Conservation (phyloP, 495 filamentous ascomycete genomes). For the Tuber magnatum region DNA sequence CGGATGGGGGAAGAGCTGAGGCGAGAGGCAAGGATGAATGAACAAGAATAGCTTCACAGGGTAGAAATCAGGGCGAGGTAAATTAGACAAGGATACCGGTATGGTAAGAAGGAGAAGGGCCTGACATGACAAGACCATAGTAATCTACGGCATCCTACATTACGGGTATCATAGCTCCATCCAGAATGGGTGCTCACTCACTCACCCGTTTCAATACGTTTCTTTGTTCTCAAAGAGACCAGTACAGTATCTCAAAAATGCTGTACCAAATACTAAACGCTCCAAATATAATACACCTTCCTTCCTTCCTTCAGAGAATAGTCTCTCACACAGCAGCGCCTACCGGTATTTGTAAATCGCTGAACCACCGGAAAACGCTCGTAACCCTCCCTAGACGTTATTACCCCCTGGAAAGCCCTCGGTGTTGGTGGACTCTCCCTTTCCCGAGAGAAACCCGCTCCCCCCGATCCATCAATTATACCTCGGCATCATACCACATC, state of each 20-base stretch:
- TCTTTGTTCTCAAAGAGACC: background rate
- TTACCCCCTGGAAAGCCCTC: background rate
- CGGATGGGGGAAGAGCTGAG: conserved; percentile 15
- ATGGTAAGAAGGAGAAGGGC: background rate
- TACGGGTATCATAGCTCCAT: background rate
- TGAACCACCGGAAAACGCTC: background rate
- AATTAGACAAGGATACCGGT: background rate
- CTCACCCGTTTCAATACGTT: background rate
- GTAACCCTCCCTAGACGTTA: background rate
- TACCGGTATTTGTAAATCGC: background rate
- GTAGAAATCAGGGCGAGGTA: background rate
- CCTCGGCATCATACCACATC: background rate
- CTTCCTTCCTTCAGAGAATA: background rate
- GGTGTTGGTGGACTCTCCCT: background rate
- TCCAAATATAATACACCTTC: background rate
- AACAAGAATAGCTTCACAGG: background rate
- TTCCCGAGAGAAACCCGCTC: background rate
- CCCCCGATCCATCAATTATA: background rate
- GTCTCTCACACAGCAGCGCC: background rate
- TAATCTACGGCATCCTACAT: background rate
- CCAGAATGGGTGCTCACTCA: background rate
- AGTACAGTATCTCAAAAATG: background rate
- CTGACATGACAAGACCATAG: background rate
- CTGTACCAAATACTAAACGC: background rate
- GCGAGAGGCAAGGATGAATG: background rate